Evolutionary conservation across 352 stramenopile species (phyloP), one percentile per base, ranked within the genome.

Genomic region (Phytophthora parvispora): DNA sequence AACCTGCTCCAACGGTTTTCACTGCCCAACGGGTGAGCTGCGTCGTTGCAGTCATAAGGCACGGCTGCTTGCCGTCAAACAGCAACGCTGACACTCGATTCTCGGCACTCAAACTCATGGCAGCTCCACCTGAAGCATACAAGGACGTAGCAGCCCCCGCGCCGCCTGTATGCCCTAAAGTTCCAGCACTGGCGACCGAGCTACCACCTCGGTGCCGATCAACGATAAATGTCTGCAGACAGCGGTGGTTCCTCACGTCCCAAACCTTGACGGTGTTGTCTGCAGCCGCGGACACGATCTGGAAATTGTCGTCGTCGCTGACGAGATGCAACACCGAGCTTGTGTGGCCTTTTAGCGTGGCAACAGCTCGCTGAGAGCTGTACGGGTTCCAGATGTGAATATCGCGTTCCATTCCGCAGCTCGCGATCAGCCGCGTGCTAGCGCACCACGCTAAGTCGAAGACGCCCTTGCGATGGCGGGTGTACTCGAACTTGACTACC

Each of bases 361-460:
- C 87, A 15, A 92, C 87, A 4, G 87, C 84, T 40, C 86, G 83
- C 49, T 93, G 87, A 20, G 89, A 96, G 18, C 88, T 95, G 76
- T 96, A 97, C 47, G 90, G 90, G 60, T 96, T 97, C 91, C 91
- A 97, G 34, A 97, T 91, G 43, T 92, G 85, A 50, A 96, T 94
- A 57, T 95, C 84, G 28, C 90, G 86, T 56, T 96, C 88, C 80
- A 95, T 90, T 31, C 89, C 90, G 25, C 87, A 95, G 61, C 86
- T 94, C 29, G 87, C 89, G 36, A 96, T 89, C 2, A 96, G 60
- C 34, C 90, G 84, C 60, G 83, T 89, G 51, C 77, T 89, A 7
- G 81, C 68, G 52, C 87, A 95, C 89, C 89, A 96, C 15, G 86
- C 80, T 15, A 95, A 72, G 32, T 93, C 83, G 53, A 94, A 95